These are phyloP conservation scores for Cyclostephanos tholiformis DNA, from an alignment of 108 stramenopile species.

Conservation along the genomic window DNA sequence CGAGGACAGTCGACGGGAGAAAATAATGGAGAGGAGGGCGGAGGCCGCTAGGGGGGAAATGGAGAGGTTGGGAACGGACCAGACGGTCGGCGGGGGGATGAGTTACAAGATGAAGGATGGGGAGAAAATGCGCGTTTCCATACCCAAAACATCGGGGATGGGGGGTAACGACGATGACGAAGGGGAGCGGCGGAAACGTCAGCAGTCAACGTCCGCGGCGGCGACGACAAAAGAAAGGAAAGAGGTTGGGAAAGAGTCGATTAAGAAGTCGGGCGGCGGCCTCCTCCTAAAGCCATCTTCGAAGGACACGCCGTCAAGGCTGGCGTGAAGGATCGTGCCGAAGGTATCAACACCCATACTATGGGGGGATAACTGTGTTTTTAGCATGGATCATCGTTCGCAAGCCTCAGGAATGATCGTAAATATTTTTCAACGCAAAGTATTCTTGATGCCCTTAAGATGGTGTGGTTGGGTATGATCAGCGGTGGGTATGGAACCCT, in stretches of 20 bases:
- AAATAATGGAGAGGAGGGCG: constrained; percentile 66
- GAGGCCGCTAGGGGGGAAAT: constrained; percentile 34
- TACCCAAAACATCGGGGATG: constrained; percentile 36
- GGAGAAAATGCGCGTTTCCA: constrained; percentile 81
- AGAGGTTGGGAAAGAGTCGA: constrained; percentile 17
- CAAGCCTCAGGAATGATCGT: too few relatives aligned
- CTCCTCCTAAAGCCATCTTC: constrained; percentile 69
- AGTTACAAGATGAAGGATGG: constrained; percentile 94
- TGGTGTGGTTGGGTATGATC: too few relatives aligned
- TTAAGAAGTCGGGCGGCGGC: constrained; percentile 29
- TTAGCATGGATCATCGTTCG: too few relatives aligned
- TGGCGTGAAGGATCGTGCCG: constrained; percentile 5
- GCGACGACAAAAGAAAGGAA: constrained; percentile 20
- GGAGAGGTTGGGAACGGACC: not conserved
- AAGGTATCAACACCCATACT: too few relatives aligned
- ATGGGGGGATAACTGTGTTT: too few relatives aligned
- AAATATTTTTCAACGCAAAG: too few relatives aligned
- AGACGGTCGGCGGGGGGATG: constrained; percentile 27
- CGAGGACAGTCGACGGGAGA: constrained; percentile 86
- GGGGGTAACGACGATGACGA: not conserved
- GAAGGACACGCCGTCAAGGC: constrained; percentile 75
- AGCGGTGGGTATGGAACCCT: too few relatives aligned
- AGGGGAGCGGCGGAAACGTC: not conserved
- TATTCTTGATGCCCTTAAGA: too few relatives aligned
- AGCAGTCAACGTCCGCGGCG: constrained; percentile 8